Base-by-base conservation (phyloP, 192 early-diverging fungal genomes). In the Spizellomyces sp. region DNA sequence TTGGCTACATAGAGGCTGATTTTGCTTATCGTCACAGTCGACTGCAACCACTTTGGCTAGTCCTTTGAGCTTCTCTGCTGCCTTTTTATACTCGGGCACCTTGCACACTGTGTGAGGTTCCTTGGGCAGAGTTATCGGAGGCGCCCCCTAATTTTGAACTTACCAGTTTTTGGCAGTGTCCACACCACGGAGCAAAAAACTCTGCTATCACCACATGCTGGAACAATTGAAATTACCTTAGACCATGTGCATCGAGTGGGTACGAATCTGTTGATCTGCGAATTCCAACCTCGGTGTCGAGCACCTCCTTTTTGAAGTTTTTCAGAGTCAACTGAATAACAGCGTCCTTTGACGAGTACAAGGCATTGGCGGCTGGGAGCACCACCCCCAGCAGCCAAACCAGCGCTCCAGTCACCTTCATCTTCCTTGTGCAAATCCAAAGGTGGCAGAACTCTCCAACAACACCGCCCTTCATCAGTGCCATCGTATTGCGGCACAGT, bases 181-280 rank as follows among this genome's bases (percentile, higher is more conserved):
- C 94, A 79, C 95, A 96, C 84, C 96, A 98, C 41, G 96, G 96
- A 9, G 95, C 96, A 72, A 90, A 97, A 77, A 98, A 98, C 76
- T 96, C 94, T 21, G 93, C 91, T 66, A 94, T 86, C 14, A 92
- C 93, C 8, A 90, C 84, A 73, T 94, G 84, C 84, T 91, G 27
- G 27, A 36, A 36, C 27, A 36, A 73, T 10, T 54, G 50, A 54
- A 52, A 54, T 36, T 36, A 36, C 27, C 27, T 36, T 36, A 36
- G 27, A 36, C 27, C 27, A 36, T 36, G 27, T 36, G 27, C 27
- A 36, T 36, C 27, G 27, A 36, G 27, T 36, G 27, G 27, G 27
- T 0, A 36, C 27, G 27, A 36, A 36, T 36, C 27, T 36, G 27
- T 3, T 36, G 27, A 36, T 36, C 27, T 36, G 3, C 27, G 27